These are phyloP conservation scores for Pinguiococcus pyrenoidosus DNA, from an alignment of 108 stramenopile genomes.

Conservation along the genomic window DNA sequence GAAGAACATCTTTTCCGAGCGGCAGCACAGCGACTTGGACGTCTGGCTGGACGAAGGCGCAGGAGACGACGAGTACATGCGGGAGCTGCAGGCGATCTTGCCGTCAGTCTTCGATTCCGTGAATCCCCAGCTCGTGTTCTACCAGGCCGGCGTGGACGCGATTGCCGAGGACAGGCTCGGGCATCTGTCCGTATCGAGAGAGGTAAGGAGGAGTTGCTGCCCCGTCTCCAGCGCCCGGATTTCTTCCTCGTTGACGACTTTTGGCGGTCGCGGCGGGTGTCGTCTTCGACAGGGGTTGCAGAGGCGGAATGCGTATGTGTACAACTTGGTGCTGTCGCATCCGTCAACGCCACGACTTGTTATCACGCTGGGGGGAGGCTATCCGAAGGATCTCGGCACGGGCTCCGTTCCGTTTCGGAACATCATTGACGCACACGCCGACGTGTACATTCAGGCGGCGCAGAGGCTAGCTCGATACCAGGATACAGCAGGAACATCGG, in stretches of 20 bases:
- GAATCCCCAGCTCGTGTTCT: constrained; percentile 27
- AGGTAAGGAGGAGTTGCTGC: too few species aligned
- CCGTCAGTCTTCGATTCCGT: constrained; percentile 13
- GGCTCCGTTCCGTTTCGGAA: constrained; percentile 11
- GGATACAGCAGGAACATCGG: too few species aligned
- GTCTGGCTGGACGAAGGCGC: constrained; percentile 18
- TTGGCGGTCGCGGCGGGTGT: too few species aligned
- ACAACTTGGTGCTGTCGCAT: too few species aligned
- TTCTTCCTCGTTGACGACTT: too few species aligned
- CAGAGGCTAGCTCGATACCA: too few species aligned
- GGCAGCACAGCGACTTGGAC: constrained; percentile 26
- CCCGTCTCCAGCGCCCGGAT: too few species aligned
- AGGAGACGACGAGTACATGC: constrained; percentile 18
- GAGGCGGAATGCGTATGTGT: too few species aligned
- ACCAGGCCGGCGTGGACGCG: constrained; percentile 29
- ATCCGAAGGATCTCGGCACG: constrained; percentile 21
- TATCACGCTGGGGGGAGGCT: constrained; percentile 34
- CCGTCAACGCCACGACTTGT: too few species aligned
- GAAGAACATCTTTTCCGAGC: constrained; percentile 28
- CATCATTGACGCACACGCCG: constrained; percentile 18
- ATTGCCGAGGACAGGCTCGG: constrained; percentile 21
- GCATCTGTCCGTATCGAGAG: constrained; percentile 17
- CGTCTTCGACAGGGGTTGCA: too few species aligned
- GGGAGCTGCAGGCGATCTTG: constrained; percentile 2
- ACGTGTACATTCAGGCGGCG: constrained; percentile 24